Evolutionary conservation across 768 basidiomycete species (phyloP), one percentile per base, ranked within the genome.

Genomic region (Termitomyces sp.): DNA sequence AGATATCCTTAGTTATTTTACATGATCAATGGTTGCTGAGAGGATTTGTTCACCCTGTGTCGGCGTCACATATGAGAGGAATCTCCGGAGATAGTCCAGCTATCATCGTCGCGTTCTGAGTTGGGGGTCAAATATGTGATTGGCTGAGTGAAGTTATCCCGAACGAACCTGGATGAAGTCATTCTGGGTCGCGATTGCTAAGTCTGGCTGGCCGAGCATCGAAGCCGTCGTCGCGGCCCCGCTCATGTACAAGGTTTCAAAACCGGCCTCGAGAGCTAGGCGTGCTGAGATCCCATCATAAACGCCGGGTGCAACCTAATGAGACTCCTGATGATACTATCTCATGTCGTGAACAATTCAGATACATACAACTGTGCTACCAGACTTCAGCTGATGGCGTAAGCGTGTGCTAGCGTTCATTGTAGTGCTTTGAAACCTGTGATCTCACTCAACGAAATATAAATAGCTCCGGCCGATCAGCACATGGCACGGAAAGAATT

Each of bases 51-150:
- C 61, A 78, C 75, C 81, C 80, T 27, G 81, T 83, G 60, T 83
- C 81, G 9, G 82, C 82, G 50, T 83, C 81, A 22, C 80, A 80
- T 60, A 83, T 82, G 24, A 83, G 68, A 22, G 80, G 80, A 13
- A 73, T 66, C 4, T 72, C 69, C 4, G 79, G 79, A 51, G 78
- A 71, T 34, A 82, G 59, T 52, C 77, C 74, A 60, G 76, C 76
- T 58, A 81, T 76, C 79, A 81, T 81, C 64, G 39, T 77, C 69
- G 63, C 74, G 71, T 75, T 78, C 63, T 67, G 53, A 4, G 27
- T 6, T 24, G 22, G 3, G 14, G 3, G 13, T 37, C 16, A 18
- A 16, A 26, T 18, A 37, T 22, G n/a, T 26, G 3, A 2, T 26
- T 7, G 20, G 8, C 4, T 5, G 34, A 12, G 9, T 0, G 5